These are phyloP conservation scores for Daldinia eschscholtzii DNA, from an alignment of 2,329 filamentous ascomycete genomes.

Conservation along the genomic window DNA sequence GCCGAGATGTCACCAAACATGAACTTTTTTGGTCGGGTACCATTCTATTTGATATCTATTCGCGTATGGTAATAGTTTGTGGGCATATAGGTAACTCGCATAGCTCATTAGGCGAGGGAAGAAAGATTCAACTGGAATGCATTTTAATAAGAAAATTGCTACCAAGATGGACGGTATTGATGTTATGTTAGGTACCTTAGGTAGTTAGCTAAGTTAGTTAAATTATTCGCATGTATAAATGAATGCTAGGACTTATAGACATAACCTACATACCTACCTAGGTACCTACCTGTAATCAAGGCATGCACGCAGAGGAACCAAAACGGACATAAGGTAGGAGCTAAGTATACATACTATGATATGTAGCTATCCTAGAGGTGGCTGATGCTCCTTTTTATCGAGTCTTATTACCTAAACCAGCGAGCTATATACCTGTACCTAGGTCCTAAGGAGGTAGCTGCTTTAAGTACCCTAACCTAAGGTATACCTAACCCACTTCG, in stretches of 20 bases:
- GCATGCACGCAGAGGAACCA: neutral
- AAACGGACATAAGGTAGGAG: neutral
- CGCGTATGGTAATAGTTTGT: neutral
- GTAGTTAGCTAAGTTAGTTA: too few relatives aligned
- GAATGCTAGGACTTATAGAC: neutral
- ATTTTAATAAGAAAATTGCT: neutral
- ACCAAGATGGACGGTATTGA: neutral
- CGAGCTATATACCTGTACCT: neutral
- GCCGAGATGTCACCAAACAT: slow-evolving; percentile 20
- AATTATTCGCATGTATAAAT: neutral
- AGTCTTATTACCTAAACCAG: slow-evolving; percentile 36
- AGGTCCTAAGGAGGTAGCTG: neutral
- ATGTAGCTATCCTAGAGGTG: slow-evolving; percentile 1
- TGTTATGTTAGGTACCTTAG: too few relatives aligned
- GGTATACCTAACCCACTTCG: slow-evolving; percentile 30
- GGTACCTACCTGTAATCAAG: neutral
- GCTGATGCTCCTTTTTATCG: slow-evolving; percentile 27
- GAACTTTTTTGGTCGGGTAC: neutral
- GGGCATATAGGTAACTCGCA: neutral
- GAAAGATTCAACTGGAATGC: neutral
- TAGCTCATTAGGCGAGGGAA: neutral
- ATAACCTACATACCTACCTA: neutral
- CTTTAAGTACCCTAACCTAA: neutral
- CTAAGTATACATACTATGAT: neutral
- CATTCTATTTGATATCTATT: slow-evolving; percentile 14